Percentiles rank a stretch among this genome's conserved stretches.
Evolutionary conservation across 805 yeast species (phyloP).

Genomic region (Huiozyma sinensis): DNA sequence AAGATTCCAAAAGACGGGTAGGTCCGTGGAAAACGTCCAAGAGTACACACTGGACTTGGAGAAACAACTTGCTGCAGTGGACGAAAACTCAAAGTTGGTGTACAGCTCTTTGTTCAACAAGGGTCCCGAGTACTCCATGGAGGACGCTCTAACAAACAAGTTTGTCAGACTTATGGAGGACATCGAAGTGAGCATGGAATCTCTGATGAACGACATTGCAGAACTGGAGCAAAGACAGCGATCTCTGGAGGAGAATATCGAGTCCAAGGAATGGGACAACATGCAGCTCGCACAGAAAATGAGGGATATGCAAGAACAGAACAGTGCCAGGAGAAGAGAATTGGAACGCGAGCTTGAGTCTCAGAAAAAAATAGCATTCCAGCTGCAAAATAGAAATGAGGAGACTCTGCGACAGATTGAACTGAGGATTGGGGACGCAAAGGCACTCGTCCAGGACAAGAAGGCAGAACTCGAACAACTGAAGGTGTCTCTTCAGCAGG

Average conservation of each 20-base stretch:
- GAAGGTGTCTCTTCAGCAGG: slow-evolving; percentile 35
- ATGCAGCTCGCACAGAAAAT: slow-evolving; percentile 50
- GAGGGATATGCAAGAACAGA: slow-evolving; percentile 39
- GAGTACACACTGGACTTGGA: slow-evolving; percentile 32
- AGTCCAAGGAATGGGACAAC: slow-evolving; percentile 44
- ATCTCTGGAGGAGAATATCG: slow-evolving; percentile 41
- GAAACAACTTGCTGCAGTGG: slow-evolving; percentile 6
- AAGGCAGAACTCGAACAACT: slow-evolving; percentile 36
- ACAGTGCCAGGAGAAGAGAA: slow-evolving; percentile 47
- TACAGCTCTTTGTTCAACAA: not conserved
- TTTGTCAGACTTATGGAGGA: slow-evolving; percentile 25
- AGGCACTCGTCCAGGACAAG: slow-evolving; percentile 38
- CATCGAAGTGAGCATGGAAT: slow-evolving; percentile 24
- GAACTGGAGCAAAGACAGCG: slow-evolving; percentile 47
- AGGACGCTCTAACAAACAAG: slow-evolving; percentile 21
- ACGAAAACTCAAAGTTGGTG: slow-evolving; percentile 2
- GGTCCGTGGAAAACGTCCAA: slow-evolving; percentile 17
- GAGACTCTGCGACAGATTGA: slow-evolving; percentile 35
- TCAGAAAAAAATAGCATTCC: slow-evolving; percentile 55
- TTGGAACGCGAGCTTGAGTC: slow-evolving; percentile 37
- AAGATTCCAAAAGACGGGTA: slow-evolving; percentile 8
- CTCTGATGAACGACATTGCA: slow-evolving; percentile 11
- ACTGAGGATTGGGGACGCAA: slow-evolving; percentile 10
- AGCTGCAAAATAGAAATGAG: slow-evolving; percentile 47
- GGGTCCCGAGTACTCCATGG: slow-evolving; percentile 1